Evolutionary conservation across 2,329 filamentous ascomycete genomes (phyloP).

Genomic region (Hypocrella siamensis): DNA sequence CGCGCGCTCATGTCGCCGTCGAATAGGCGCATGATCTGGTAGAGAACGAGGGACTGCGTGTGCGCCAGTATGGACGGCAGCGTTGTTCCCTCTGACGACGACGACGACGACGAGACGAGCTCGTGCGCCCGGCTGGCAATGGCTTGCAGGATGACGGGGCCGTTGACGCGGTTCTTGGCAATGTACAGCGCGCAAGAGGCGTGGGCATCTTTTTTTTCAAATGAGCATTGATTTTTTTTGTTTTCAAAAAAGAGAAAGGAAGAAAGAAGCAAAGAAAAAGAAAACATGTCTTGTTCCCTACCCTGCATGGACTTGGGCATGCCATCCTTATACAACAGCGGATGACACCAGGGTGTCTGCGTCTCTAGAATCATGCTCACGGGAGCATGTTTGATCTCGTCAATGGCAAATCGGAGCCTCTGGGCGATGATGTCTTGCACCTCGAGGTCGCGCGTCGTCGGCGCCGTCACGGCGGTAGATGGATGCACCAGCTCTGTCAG

Average conservation of each 20-base stretch:
- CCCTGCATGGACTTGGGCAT: conserved; percentile 38
- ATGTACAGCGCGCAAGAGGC: conserved; percentile 37
- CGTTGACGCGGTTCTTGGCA: conserved; percentile 30
- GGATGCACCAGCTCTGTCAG: too few species aligned
- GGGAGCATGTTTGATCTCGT: conserved; percentile 34
- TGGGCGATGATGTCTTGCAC: conserved; percentile 10
- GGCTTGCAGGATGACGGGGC: conserved; percentile 28
- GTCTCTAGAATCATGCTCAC: conserved; percentile 30
- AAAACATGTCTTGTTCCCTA: too few species aligned
- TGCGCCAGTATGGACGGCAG: conserved; percentile 20
- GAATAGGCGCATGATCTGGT: conserved; percentile 33
- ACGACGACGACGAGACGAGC: conserved; percentile 20
- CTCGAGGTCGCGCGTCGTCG: conserved; percentile 8
- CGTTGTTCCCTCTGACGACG: conserved; percentile 14
- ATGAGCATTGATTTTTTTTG: neutral
- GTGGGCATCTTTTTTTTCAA: conserved; percentile 29
- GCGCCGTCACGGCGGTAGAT: conserved; percentile 10
- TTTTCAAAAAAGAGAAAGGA: neutral
- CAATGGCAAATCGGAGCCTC: conserved; percentile 27
- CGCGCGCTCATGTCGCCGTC: conserved; percentile 30
- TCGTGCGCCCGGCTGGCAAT: conserved; percentile 28
- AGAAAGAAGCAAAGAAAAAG: too few species aligned
- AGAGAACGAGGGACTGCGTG: conserved; percentile 31
- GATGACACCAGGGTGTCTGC: conserved; percentile 37
- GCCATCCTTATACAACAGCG: conserved; percentile 28